Evolutionary conservation across 2,329 filamentous ascomycete genomes (phyloP).

Genomic region (Nothophoma quercina): DNA sequence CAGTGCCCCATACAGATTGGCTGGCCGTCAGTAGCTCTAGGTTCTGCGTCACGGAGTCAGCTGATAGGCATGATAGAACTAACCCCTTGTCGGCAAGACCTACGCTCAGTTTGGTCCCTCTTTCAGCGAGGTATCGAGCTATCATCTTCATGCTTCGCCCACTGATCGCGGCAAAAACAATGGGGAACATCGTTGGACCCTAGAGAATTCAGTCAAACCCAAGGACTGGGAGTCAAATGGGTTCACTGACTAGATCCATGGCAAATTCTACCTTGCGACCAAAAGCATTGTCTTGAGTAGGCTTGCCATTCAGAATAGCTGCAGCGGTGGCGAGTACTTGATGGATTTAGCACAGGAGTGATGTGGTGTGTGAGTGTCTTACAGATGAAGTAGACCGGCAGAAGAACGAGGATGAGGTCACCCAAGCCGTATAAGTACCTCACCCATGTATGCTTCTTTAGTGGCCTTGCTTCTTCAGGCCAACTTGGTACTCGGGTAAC

Average conservation of each 20-base stretch:
- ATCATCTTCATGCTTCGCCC: slow-evolving; percentile 49
- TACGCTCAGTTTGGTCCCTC: slow-evolving; percentile 41
- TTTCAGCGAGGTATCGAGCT: slow-evolving; percentile 44
- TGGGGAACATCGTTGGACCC: slow-evolving; percentile 48
- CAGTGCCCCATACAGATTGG: slow-evolving; percentile 48
- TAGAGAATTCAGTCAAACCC: slow-evolving; percentile 5
- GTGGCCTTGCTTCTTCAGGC: slow-evolving; percentile 35
- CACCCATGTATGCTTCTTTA: slow-evolving; percentile 37
- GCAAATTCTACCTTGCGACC: slow-evolving; percentile 38
- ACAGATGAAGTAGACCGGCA: slow-evolving; percentile 48
- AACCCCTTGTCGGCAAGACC: slow-evolving; percentile 8
- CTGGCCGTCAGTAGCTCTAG: slow-evolving; percentile 48
- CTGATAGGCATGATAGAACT: not conserved
- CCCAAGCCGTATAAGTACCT: slow-evolving; percentile 28
- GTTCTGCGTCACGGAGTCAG: slow-evolving; percentile 25
- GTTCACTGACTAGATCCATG: slow-evolving; percentile 34
- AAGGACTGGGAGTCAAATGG: not conserved
- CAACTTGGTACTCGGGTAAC: slow-evolving; percentile 37
- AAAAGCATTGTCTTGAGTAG: slow-evolving; percentile 29
- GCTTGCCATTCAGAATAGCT: slow-evolving; percentile 35
- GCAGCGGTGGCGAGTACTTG: slow-evolving; percentile 39
- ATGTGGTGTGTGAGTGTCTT: no score
- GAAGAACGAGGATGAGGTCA: slow-evolving; percentile 38
- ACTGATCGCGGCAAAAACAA: slow-evolving; percentile 46
- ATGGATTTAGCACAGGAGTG: not conserved